Evolutionary conservation across 495 filamentous ascomycete species (phyloP).

Genomic region (Trichoderma reesei): DNA sequence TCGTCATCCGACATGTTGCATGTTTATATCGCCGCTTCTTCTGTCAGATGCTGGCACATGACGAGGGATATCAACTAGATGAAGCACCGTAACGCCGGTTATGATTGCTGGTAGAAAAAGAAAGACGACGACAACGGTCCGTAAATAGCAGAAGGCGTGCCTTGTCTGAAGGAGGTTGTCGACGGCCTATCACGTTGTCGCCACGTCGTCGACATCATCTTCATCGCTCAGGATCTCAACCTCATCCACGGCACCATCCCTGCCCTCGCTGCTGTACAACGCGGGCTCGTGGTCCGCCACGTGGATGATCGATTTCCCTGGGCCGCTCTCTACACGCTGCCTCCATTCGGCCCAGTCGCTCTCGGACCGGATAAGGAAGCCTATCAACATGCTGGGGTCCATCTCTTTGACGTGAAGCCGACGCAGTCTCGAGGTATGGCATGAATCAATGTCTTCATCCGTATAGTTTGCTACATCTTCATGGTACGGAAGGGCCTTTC

Average conservation of each 20-base stretch:
- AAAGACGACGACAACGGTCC: not conserved
- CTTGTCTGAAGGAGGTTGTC: not conserved
- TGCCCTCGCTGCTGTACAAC: conserved; percentile 40
- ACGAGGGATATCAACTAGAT: not conserved
- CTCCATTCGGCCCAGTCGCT: conserved; percentile 82
- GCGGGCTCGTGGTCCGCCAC: conserved; percentile 57
- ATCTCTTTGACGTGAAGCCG: conserved; percentile 80
- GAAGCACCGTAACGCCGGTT: not conserved
- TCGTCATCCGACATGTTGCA: not conserved
- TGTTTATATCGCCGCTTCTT: not conserved
- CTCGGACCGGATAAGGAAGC: conserved; percentile 78
- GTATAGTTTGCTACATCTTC: conserved; percentile 45
- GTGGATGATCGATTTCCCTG: conserved; percentile 78
- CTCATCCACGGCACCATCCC: conserved; percentile 73
- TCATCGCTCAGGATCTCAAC: conserved; percentile 63
- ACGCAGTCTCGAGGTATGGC: conserved; percentile 77
- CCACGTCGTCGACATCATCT: conserved; percentile 54
- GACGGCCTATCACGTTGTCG: conserved; percentile 21
- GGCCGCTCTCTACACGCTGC: conserved; percentile 50
- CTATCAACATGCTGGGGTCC: conserved; percentile 98
- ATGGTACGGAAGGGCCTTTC: conserved; percentile 53
- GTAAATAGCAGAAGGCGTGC: no score
- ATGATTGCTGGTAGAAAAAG: not conserved
- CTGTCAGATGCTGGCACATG: not conserved
- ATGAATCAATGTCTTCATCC: conserved; percentile 64